phyloP scores from a whole-genome alignment of 2,329 filamentous ascomycete genomes.

The Akanthomyces uredinophilus region DNA sequence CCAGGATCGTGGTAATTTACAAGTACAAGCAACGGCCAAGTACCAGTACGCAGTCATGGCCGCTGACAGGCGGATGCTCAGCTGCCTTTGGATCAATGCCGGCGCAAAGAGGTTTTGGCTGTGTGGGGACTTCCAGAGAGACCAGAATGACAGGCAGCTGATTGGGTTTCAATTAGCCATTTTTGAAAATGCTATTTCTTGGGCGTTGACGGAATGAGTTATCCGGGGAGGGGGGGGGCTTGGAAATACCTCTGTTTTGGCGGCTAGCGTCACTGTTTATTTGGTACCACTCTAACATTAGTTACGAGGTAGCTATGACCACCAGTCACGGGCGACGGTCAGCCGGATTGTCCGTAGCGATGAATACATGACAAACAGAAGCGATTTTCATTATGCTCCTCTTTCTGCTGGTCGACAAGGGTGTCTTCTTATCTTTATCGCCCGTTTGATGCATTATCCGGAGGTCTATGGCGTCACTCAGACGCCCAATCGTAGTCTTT shows the following conservation, averaged over 20 bases:
- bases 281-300: not conserved
- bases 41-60: not conserved
- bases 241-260: not conserved
- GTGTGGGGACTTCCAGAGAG: not conserved
- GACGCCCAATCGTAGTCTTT: no score
- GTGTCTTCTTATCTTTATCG: no score
- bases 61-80: not conserved
- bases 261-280: not conserved
- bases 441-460: no score
- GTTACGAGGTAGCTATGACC: not conserved
- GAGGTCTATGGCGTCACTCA: no score
- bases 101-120: not conserved
- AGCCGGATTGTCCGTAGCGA: no score
- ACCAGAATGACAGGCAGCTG: not conserved
- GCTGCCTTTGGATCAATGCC: not conserved
- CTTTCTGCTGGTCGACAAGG: no score
- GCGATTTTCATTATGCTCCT: no score
- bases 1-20: no score
- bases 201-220: not conserved
- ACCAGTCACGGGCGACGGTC: not conserved
- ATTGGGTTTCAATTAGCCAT: slow-evolving; percentile 1
- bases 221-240: not conserved
- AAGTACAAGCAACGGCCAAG: not conserved
- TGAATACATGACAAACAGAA: no score
- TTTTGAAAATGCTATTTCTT: not conserved